These are phyloP conservation scores for Fomitiporia mediterranea DNA, from an alignment of 1,284 basidiomycete genomes.

Conservation along the genomic window DNA sequence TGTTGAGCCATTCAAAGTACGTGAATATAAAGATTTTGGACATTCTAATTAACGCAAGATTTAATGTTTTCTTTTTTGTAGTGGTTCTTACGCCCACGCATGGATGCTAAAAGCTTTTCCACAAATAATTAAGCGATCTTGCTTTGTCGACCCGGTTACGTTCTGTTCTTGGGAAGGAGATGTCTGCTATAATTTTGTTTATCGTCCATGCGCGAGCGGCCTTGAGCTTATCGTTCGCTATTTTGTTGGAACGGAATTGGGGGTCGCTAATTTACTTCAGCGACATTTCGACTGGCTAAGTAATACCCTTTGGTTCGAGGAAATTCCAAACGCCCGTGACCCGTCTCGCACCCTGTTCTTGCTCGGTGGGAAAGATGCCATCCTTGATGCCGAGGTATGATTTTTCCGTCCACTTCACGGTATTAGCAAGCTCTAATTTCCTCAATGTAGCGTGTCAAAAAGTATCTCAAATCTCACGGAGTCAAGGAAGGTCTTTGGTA, in stretches of 20 bases:
- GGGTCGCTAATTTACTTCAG: constrained; percentile 80
- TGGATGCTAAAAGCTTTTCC: constrained; percentile 83
- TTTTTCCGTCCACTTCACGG: constrained; percentile 1
- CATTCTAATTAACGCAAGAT: no score
- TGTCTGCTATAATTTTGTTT: constrained; percentile 86
- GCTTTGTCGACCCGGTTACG: constrained; percentile 85
- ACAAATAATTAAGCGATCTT: constrained; percentile 64
- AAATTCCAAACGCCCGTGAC: constrained; percentile 74
- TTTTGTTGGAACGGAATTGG: constrained; percentile 82
- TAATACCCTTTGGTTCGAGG: constrained; percentile 87
- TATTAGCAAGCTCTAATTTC: not conserved
- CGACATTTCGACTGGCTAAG: constrained; percentile 83
- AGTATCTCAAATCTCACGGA: constrained; percentile 74
- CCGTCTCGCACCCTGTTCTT: constrained; percentile 60
- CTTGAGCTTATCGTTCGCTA: constrained; percentile 79
- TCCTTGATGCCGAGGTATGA: constrained; percentile 66
- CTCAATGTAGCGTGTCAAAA: constrained; percentile 54
- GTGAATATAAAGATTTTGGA: no score
- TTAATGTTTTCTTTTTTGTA: constrained; percentile 27
- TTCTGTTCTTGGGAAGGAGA: constrained; percentile 92
- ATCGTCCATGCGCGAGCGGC: constrained; percentile 58
- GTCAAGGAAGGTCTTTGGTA: constrained; percentile 66
- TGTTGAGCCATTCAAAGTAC: constrained; percentile 87
- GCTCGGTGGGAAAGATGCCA: constrained; percentile 75
- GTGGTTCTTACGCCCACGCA: constrained; percentile 72